These are phyloP conservation scores for Primulina tabacum DNA, from an alignment of 257 asterid genomes.

Conservation along the genomic window DNA sequence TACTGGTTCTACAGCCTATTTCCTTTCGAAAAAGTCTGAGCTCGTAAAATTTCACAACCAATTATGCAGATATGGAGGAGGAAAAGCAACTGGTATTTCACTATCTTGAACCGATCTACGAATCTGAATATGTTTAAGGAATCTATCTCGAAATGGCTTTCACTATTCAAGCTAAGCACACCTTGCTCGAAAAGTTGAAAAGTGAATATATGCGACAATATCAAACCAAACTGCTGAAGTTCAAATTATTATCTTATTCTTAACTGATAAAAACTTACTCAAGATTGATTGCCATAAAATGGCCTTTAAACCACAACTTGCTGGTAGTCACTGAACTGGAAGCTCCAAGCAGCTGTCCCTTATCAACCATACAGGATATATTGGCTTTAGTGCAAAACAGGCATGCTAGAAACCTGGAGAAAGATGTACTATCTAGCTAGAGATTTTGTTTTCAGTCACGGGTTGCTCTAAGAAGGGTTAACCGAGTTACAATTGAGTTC, in stretches of 20 bases:
- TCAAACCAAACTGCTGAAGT: too few relatives aligned
- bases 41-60: slow-evolving; percentile 5
- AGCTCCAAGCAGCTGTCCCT: slow-evolving; percentile 1
- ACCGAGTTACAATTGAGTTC: slow-evolving; percentile 3
- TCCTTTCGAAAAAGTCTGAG: slow-evolving; percentile 1
- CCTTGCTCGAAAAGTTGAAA: too few relatives aligned
- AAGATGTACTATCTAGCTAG: slow-evolving; percentile 6
- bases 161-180: too few relatives aligned
- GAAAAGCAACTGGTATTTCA: slow-evolving; percentile 80
- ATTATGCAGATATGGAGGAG: slow-evolving; percentile 78
- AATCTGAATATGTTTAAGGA: too few relatives aligned
- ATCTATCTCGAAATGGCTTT: too few relatives aligned
- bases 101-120: too few relatives aligned
- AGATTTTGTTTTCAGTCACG: slow-evolving; percentile 3
- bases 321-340: slow-evolving; percentile 6
- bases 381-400: background rate
- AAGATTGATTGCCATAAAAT: slow-evolving; percentile 20
- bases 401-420: too few relatives aligned
- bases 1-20: slow-evolving; percentile 1
- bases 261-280: background rate
- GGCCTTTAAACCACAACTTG: slow-evolving; percentile 19
- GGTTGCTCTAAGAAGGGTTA: slow-evolving; percentile 15
- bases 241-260: background rate
- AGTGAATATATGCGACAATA: too few relatives aligned
- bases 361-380: background rate